phyloP scores from a whole-genome alignment of 305 asterid genomes.

The Withania somnifera region DNA sequence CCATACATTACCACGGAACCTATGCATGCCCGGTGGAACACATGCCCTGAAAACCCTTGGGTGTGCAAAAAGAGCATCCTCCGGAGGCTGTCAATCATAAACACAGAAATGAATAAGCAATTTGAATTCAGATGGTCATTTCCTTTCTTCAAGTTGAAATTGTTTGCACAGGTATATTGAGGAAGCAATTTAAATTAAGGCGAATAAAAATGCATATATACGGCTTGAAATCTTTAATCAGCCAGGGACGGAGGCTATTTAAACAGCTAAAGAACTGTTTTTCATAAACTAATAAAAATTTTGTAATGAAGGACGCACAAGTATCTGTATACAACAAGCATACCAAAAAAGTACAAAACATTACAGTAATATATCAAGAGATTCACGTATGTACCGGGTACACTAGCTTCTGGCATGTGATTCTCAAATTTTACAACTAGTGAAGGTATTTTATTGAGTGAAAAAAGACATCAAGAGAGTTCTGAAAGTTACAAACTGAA shows the following conservation, averaged over 20 bases:
- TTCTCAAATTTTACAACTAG: not conserved
- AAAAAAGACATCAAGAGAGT: not conserved
- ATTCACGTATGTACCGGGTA: not conserved
- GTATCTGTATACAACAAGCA: not conserved
- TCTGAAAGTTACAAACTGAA: not conserved
- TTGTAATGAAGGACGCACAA: not conserved
- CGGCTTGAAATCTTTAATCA: not conserved
- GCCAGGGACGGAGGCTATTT: not conserved
- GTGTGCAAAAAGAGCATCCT: conserved; percentile 89
- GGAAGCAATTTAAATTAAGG: not conserved
- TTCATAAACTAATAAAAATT: not conserved
- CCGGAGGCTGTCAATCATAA: conserved; percentile 65
- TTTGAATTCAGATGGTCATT: conserved; percentile 3
- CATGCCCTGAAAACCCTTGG: conserved; percentile 97
- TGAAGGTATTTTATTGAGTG: not conserved
- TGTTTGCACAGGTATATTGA: not conserved
- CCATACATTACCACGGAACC: conserved; percentile 95
- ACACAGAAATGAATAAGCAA: conserved; percentile 1
- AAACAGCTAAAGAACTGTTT: not conserved
- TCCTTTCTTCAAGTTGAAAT: not conserved
- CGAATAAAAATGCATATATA: not conserved
- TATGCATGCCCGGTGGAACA: conserved; percentile 99
- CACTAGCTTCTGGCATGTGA: not conserved
- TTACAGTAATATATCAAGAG: too few species aligned
- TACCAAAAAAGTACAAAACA: not conserved